Evolutionary conservation across 495 filamentous ascomycete genomes (phyloP).

Genomic region (Penicillium antarcticum): DNA sequence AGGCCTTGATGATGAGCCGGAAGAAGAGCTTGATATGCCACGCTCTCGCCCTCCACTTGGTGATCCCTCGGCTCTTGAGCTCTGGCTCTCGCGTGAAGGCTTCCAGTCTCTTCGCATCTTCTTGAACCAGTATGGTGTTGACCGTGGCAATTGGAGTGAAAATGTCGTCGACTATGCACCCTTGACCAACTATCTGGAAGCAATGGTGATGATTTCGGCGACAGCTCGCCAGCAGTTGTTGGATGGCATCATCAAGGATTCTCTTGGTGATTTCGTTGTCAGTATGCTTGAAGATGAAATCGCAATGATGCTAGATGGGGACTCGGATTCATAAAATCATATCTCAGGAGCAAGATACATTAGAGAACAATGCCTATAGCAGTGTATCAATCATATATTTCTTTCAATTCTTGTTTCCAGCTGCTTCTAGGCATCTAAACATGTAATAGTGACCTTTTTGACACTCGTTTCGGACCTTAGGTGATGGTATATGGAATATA

Average conservation of each 20-base stretch:
- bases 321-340: conserved; percentile 4
- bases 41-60: conserved; percentile 22
- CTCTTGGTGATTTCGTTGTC: conserved; percentile 39
- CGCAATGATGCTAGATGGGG: conserved; percentile 28
- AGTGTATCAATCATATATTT: too few relatives aligned
- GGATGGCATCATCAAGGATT: conserved; percentile 30
- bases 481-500: too few relatives aligned
- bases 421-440: too few relatives aligned
- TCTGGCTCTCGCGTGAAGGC: conserved; percentile 37
- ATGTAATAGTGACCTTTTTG: too few relatives aligned
- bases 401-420: too few relatives aligned
- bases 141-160: conserved; percentile 45
- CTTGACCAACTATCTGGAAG: conserved; percentile 38
- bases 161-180: conserved; percentile 32
- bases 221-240: conserved; percentile 26
- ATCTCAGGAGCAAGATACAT: too few relatives aligned
- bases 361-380: too few relatives aligned
- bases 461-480: too few relatives aligned
- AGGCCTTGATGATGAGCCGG: conserved; percentile 8
- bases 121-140: conserved; percentile 40
- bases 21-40: conserved; percentile 1
- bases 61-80: conserved; percentile 31
- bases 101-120: conserved; percentile 35
- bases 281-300: conserved; percentile 41
- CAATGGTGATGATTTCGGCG: conserved; percentile 26